phyloP scores from a whole-genome alignment of 2,329 filamentous ascomycete genomes.

The Sporothrix pallida region DNA sequence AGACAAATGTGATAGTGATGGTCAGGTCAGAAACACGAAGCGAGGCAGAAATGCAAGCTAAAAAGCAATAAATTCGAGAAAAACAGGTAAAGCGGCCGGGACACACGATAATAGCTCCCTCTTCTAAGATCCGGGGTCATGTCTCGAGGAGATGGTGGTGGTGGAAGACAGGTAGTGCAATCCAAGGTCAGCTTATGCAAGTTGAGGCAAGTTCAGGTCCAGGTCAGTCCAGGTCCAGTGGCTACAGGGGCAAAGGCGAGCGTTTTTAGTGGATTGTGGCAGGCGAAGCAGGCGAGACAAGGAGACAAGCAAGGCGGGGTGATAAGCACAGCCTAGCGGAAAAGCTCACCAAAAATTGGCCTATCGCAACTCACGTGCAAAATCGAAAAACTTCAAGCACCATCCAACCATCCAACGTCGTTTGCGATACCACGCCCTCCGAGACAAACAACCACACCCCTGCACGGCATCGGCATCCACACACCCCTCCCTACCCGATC shows the following conservation, averaged over 20 bases:
- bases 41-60: background rate
- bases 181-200: slow-evolving; percentile 8
- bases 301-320: background rate
- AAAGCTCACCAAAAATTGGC: background rate
- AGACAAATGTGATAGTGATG: background rate
- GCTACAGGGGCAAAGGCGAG: background rate
- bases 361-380: slow-evolving; percentile 33
- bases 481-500: background rate
- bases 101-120: background rate
- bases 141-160: background rate
- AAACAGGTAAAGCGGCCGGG: background rate
- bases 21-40: background rate
- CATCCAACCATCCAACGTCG: background rate
- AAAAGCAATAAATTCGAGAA: slow-evolving; percentile 7
- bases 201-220: background rate
- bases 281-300: background rate
- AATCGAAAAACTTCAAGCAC: slow-evolving; percentile 27
- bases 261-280: background rate
- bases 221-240: background rate
- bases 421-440: background rate
- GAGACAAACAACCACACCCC: background rate
- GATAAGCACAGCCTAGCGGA: background rate
- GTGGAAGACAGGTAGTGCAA: background rate
- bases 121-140: slow-evolving; percentile 8
- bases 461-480: slow-evolving; percentile 3